These are phyloP conservation scores for Neurospora discreta DNA, from an alignment of 495 filamentous ascomycete species.

Conservation along the genomic window DNA sequence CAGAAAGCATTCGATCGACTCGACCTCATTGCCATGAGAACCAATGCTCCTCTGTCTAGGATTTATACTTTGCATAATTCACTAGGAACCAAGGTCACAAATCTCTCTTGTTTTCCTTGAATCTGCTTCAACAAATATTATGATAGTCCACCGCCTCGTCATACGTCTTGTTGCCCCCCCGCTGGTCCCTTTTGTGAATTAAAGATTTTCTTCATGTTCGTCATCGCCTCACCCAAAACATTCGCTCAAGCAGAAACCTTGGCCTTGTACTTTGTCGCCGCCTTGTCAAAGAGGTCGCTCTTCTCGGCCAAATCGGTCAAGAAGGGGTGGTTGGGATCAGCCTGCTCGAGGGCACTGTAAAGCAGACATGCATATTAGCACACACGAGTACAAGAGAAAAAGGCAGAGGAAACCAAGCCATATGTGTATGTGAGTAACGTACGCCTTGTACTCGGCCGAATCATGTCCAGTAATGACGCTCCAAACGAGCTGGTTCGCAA, in stretches of 20 bases:
- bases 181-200: neutral
- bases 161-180: neutral
- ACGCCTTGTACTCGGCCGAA: slow-evolving; percentile 47
- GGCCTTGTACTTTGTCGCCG: slow-evolving; percentile 64
- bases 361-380: neutral
- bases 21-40: neutral
- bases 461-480: slow-evolving; percentile 65
- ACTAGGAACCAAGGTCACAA: neutral
- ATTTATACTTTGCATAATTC: no score
- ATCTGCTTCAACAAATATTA: neutral
- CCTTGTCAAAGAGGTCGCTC: slow-evolving; percentile 66
- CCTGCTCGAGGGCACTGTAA: slow-evolving; percentile 45
- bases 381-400: neutral
- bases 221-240: neutral
- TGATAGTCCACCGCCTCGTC: neutral
- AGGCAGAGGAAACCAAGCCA: neutral
- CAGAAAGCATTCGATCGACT: neutral
- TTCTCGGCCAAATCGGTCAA: slow-evolving; percentile 64
- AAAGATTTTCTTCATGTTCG: neutral
- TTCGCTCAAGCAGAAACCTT: slow-evolving; percentile 48
- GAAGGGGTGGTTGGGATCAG: slow-evolving; percentile 51
- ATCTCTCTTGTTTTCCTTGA: neutral
- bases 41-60: neutral
- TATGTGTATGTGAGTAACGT: slow-evolving; percentile 15
- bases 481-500: slow-evolving; percentile 74